A percentile compares a stretch with the other conserved stretches of the same genome.
phyloP scores from a whole-genome alignment of 2,329 filamentous ascomycete genomes.

The Colletotrichum sp. region DNA sequence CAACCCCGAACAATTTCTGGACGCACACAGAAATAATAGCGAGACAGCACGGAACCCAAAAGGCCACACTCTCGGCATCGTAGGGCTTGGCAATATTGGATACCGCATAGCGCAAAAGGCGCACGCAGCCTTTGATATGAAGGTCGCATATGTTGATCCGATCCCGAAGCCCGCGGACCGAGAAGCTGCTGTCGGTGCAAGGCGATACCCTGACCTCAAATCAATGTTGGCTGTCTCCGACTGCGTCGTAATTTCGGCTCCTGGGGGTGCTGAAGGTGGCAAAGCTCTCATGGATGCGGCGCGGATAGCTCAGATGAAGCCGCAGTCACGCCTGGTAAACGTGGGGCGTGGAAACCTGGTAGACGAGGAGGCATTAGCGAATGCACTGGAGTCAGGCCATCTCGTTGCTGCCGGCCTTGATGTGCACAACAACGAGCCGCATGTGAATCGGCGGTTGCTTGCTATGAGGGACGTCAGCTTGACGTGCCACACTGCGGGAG shows the following conservation, averaged over 20 bases:
- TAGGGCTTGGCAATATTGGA: slow-evolving; percentile 64
- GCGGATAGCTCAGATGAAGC: slow-evolving; percentile 54
- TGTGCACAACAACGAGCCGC: slow-evolving; percentile 51
- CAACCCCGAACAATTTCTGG: slow-evolving; percentile 41
- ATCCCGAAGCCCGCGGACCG: slow-evolving; percentile 39
- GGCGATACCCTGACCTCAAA: slow-evolving; percentile 47
- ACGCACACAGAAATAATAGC: slow-evolving; percentile 60
- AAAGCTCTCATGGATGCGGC: slow-evolving; percentile 40
- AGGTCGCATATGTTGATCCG: slow-evolving; percentile 59
- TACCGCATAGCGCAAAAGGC: slow-evolving; percentile 61
- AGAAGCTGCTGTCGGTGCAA: slow-evolving; percentile 48
- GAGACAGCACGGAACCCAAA: slow-evolving; percentile 61
- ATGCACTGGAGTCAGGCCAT: slow-evolving; percentile 20
- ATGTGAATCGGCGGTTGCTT: slow-evolving; percentile 41
- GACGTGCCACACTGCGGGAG: slow-evolving; percentile 60
- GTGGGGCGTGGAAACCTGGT: slow-evolving; percentile 45
- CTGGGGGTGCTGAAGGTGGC: slow-evolving; percentile 44
- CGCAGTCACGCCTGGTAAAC: slow-evolving; percentile 57
- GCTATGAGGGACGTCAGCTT: slow-evolving; percentile 41
- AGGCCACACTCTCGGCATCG: slow-evolving; percentile 58
- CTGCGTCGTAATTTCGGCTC: slow-evolving; percentile 57
- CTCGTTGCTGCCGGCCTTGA: slow-evolving; percentile 20
- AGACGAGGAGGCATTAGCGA: slow-evolving; percentile 20
- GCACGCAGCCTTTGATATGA: slow-evolving; percentile 58
- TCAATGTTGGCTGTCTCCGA: slow-evolving; percentile 51